These are phyloP conservation scores for Taphrina pruni DNA, from an alignment of 1,139 yeast genomes.

Conservation along the genomic window DNA sequence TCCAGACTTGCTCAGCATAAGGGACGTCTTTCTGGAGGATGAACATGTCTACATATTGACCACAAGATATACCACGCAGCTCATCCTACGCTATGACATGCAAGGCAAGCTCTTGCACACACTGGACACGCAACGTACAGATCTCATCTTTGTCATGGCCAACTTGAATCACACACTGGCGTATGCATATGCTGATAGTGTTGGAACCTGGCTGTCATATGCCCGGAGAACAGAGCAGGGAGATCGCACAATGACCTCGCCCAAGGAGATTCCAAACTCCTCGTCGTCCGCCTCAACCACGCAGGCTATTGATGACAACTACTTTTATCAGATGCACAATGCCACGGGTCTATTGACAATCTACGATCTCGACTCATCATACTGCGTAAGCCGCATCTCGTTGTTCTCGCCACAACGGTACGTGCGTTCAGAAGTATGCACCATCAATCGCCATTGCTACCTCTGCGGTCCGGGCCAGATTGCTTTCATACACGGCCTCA, in stretches of 20 bases:
- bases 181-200: slow-evolving; percentile 10
- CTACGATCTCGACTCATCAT: slow-evolving; percentile 16
- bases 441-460: slow-evolving; percentile 25
- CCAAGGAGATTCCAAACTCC: slow-evolving; percentile 4
- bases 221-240: background rate
- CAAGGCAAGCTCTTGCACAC: slow-evolving; percentile 10
- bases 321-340: slow-evolving; percentile 19
- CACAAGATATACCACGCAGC: slow-evolving; percentile 2
- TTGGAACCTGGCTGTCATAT: slow-evolving; percentile 1
- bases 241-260: background rate
- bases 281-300: slow-evolving; percentile 1
- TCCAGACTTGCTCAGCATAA: background rate
- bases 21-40: slow-evolving; percentile 18
- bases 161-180: slow-evolving; percentile 8
- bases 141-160: slow-evolving; percentile 22
- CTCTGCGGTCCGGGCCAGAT: slow-evolving; percentile 18
- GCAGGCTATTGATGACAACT: slow-evolving; percentile 11
- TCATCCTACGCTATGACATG: slow-evolving; percentile 4
- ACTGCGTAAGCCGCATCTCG: slow-evolving; percentile 17
- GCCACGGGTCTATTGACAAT: slow-evolving; percentile 15
- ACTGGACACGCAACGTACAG: slow-evolving; percentile 12
- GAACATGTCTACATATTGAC: background rate
- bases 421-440: slow-evolving; percentile 3
- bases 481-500: slow-evolving; percentile 9
- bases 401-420: slow-evolving; percentile 6